phyloP scores from a whole-genome alignment of 2,329 filamentous ascomycete genomes.

The Aspergillus arachidicola region DNA sequence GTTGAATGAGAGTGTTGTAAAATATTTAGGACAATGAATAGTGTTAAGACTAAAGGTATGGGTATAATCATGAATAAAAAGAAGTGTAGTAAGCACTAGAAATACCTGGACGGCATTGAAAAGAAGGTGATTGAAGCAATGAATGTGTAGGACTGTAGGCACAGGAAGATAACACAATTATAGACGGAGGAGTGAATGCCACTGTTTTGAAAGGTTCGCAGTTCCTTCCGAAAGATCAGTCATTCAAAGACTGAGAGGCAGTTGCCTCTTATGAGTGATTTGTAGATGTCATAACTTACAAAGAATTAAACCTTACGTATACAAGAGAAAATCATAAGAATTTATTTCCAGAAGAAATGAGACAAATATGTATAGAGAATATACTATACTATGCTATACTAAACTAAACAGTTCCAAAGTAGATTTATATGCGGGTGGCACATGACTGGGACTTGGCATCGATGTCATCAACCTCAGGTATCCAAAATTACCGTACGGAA shows the following conservation, averaged over 20 bases:
- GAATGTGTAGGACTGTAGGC: not conserved
- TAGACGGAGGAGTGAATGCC: not conserved
- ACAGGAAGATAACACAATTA: not conserved
- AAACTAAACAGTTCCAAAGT: not conserved
- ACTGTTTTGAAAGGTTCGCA: not conserved
- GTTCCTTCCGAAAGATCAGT: not conserved
- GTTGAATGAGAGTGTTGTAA: not conserved
- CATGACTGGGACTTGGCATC: conserved; percentile 4
- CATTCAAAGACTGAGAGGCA: not conserved
- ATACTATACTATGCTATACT: too few relatives aligned
- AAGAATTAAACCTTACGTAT: not conserved
- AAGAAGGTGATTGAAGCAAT: not conserved
- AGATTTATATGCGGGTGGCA: not conserved
- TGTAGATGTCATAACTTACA: not conserved
- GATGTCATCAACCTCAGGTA: conserved; percentile 3
- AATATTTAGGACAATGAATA: not conserved
- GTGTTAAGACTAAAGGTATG: not conserved
- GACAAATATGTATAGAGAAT: not conserved
- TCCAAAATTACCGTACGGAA: conserved; percentile 1
- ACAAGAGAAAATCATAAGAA: not conserved
- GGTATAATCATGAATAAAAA: not conserved
- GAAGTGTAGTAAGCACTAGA: not conserved
- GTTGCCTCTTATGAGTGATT: not conserved
- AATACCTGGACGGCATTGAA: not conserved
- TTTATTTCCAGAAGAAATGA: not conserved